A percentile compares a stretch with the other conserved stretches of the same genome.
Evolutionary conservation across 2,329 filamentous ascomycete genomes (phyloP).

Genomic region (Alternaria sp.): DNA sequence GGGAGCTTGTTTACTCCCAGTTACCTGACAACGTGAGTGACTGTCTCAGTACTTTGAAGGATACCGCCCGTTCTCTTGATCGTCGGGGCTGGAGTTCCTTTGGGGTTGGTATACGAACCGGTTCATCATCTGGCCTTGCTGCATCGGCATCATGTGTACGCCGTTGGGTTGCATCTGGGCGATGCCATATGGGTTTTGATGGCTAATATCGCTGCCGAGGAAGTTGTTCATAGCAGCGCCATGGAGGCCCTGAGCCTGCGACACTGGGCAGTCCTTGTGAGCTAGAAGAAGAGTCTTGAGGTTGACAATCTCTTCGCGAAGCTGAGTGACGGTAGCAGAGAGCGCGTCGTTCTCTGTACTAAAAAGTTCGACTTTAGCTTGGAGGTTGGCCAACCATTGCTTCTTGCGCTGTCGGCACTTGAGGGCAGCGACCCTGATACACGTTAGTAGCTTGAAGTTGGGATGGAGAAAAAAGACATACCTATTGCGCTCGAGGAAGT

Average conservation of each 20-base stretch:
- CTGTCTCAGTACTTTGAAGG: conserved; percentile 30
- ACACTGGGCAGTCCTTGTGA: conserved; percentile 95
- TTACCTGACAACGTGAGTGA: conserved; percentile 44
- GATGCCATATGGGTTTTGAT: conserved; percentile 58
- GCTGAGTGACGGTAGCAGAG: conserved; percentile 78
- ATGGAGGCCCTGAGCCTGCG: conserved; percentile 78
- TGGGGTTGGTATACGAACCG: conserved; percentile 44
- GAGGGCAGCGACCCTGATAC: conserved; percentile 81
- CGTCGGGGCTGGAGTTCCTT: conserved; percentile 27
- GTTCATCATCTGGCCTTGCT: conserved; percentile 47
- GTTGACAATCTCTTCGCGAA: conserved; percentile 92
- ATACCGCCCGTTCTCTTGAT: conserved; percentile 38
- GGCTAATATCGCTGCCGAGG: conserved; percentile 53
- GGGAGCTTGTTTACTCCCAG: conserved; percentile 25
- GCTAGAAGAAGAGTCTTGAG: conserved; percentile 91
- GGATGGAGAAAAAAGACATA: conserved; percentile 56
- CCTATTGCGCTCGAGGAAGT: conserved; percentile 96
- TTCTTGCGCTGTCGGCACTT: conserved; percentile 99
- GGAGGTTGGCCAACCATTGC: conserved; percentile 95
- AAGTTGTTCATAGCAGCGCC: conserved; percentile 59
- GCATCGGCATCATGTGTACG: conserved; percentile 52
- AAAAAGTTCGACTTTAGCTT: conserved; percentile 92
- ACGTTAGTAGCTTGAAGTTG: conserved; percentile 25
- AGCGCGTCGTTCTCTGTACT: conserved; percentile 90
- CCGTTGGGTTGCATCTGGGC: conserved; percentile 51